Base-by-base conservation (phyloP, 441 rosid species). In the Biscutella laevigata region DNA sequence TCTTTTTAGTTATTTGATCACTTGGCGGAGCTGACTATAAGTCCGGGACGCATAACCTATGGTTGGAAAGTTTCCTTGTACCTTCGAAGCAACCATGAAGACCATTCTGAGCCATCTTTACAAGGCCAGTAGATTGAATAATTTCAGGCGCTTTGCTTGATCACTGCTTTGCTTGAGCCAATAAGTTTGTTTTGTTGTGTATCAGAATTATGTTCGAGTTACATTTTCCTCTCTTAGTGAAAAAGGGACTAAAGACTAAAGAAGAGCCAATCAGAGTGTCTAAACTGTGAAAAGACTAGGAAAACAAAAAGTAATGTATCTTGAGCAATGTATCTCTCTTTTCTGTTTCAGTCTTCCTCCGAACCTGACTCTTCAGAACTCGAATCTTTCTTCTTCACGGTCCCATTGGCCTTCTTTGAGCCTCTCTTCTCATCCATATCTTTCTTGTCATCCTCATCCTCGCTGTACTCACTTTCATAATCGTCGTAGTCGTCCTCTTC, bases 11-110 rank as follows among this genome's bases (percentile, higher is more conserved):
- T 92, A 97, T 70, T 74, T 82, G 65, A 88, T 64, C 52, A 88
- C 97, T 81, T 92, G 99, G 16, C 86, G 90, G 19, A 92, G 88
- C 74, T 88, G 99, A 69, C 99, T 88, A 66, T 88, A 95, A 67
- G 95, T 92, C 37, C 97, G 88, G 0, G 99, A 86, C 26, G 97
- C 74, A 45, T 92, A 88, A 7, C 86, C 69, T 9, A 92, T 84
- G n/a, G 83, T 77, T 11, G 99, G 99, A 53, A 74, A 80, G 36
- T 54, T 71, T 59, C n/a, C n/a, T n/a, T n/a, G n/a, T n/a, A n/a
- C n/a, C n/a, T n/a, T n/a, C n/a, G n/a, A n/a, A n/a, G n/a, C n/a
- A n/a, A n/a, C n/a, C n/a, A n/a, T n/a, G n/a, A n/a, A n/a, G n/a
- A n/a, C n/a, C n/a, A n/a, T n/a, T n/a, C n/a, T n/a, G n/a, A n/a